Percentiles rank a stretch among this genome's conserved stretches.
These are phyloP conservation scores for Exophiala phaeomuriformis DNA, from an alignment of 2,329 filamentous ascomycete genomes.

Conservation along the genomic window DNA sequence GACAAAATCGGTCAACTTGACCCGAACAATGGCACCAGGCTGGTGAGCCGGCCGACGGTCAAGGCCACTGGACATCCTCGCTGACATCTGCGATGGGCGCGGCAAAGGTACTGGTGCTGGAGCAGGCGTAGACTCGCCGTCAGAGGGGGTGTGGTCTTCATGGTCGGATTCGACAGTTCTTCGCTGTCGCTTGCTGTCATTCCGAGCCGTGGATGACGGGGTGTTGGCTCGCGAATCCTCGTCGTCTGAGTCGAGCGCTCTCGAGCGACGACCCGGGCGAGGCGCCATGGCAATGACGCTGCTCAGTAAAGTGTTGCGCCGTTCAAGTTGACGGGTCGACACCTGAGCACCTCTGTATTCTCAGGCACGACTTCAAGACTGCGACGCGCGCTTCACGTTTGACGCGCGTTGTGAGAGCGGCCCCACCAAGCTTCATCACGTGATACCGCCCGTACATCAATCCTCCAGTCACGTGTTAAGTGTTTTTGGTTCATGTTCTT, in stretches of 20 bases:
- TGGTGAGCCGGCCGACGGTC: slow-evolving; percentile 36
- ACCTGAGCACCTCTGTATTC: not conserved
- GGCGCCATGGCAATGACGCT: slow-evolving; percentile 14
- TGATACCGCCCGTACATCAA: too few species aligned
- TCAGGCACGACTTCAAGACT: too few species aligned
- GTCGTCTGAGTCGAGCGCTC: slow-evolving; percentile 20
- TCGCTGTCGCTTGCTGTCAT: slow-evolving; percentile 25
- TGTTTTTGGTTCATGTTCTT: too few species aligned
- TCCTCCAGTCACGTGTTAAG: too few species aligned
- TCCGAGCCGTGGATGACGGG: slow-evolving; percentile 23
- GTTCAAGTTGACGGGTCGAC: too few species aligned
- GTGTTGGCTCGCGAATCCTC: slow-evolving; percentile 25
- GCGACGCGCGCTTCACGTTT: too few species aligned
- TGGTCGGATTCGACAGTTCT: slow-evolving; percentile 11
- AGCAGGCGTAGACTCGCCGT: not conserved
- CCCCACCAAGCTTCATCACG: too few species aligned
- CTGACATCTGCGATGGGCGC: not conserved
- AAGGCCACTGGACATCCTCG: not conserved
- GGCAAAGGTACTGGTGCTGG: not conserved
- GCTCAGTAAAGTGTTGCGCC: not conserved
- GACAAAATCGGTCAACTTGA: slow-evolving; percentile 82
- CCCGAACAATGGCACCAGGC: slow-evolving; percentile 80
- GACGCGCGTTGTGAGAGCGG: too few species aligned
- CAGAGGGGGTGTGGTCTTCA: slow-evolving; percentile 16
- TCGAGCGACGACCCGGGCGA: slow-evolving; percentile 15